phyloP scores from a whole-genome alignment of 1,284 basidiomycete genomes.

The Fereydounia khargensis region DNA sequence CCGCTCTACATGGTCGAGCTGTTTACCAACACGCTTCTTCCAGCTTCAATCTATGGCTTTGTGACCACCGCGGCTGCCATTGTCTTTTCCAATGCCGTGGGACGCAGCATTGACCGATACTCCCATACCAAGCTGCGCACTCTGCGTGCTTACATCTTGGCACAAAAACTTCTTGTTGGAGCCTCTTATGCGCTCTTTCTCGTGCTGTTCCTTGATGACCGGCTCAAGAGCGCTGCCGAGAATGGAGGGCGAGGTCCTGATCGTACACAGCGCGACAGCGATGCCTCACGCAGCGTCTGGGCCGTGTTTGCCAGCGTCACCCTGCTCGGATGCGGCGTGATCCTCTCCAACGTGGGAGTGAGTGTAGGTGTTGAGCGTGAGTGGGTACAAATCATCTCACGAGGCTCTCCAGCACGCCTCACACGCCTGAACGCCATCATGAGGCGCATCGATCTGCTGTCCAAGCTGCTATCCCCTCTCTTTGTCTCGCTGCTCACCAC shows the following conservation, averaged over 20 bases:
- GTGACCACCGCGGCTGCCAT: constrained; percentile 60
- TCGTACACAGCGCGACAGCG: too few species aligned
- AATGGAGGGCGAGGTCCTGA: constrained; percentile 30
- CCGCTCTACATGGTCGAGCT: constrained; percentile 62
- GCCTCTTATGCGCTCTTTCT: constrained; percentile 60
- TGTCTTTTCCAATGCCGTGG: constrained; percentile 60
- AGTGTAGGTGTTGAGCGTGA: constrained; percentile 65
- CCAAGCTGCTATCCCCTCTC: constrained; percentile 64
- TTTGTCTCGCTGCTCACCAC: constrained; percentile 64
- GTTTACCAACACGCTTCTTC: constrained; percentile 63
- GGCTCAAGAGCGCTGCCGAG: constrained; percentile 22
- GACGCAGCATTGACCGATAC: constrained; percentile 61
- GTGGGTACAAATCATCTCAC: constrained; percentile 62
- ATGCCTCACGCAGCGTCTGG: constrained; percentile 26
- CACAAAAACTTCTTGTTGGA: constrained; percentile 61
- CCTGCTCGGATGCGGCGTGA: constrained; percentile 56
- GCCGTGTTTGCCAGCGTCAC: constrained; percentile 60
- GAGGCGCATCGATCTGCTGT: constrained; percentile 64
- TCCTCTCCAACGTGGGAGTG: constrained; percentile 61
- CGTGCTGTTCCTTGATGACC: constrained; percentile 41
- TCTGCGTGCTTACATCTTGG: constrained; percentile 60
- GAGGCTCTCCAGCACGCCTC: constrained; percentile 26
- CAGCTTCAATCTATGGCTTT: constrained; percentile 63
- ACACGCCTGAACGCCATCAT: constrained; percentile 53
- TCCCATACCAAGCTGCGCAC: constrained; percentile 57